A percentile compares a stretch with the other conserved stretches of the same genome.
Evolutionary conservation across 768 basidiomycete species (phyloP).

Genomic region (Termitomyces sp.): DNA sequence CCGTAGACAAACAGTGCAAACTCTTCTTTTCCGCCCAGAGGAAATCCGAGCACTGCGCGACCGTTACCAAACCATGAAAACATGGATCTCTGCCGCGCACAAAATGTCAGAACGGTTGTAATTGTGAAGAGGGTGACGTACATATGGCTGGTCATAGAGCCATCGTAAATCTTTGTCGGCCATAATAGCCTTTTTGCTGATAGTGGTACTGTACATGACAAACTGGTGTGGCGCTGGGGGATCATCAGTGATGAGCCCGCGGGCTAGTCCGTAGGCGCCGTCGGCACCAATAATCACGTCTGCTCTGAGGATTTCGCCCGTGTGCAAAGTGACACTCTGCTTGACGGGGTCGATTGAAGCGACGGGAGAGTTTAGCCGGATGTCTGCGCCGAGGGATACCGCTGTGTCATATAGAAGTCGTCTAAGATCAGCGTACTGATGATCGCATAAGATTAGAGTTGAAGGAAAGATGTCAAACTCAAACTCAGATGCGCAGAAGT

Average conservation of each 20-base stretch:
- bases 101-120: neutral
- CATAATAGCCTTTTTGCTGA: conserved; percentile 37
- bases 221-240: conserved; percentile 15
- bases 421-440: conserved; percentile 49
- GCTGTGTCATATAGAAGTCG: conserved; percentile 47
- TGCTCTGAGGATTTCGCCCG: conserved; percentile 39
- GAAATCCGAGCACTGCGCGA: conserved; percentile 24
- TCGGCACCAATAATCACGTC: conserved; percentile 60
- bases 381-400: conserved; percentile 36
- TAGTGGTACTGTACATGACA: conserved; percentile 42
- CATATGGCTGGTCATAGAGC: conserved; percentile 25
- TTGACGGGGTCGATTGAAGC: conserved; percentile 22
- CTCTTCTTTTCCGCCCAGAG: conserved; percentile 32
- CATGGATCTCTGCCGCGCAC: conserved; percentile 21
- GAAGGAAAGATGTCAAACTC: conserved; percentile 7
- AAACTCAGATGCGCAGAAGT: neutral
- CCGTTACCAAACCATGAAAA: conserved; percentile 34
- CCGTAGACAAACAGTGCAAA: conserved; percentile 29
- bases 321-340: conserved; percentile 29
- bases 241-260: conserved; percentile 16
- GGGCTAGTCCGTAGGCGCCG: conserved; percentile 25
- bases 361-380: conserved; percentile 33
- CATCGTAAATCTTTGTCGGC: conserved; percentile 34
- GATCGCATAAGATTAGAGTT: neutral
- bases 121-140: conserved; percentile 7